Evolutionary conservation across 139 green algal genomes (phyloP).

Genomic region (Micromonas commoda): DNA sequence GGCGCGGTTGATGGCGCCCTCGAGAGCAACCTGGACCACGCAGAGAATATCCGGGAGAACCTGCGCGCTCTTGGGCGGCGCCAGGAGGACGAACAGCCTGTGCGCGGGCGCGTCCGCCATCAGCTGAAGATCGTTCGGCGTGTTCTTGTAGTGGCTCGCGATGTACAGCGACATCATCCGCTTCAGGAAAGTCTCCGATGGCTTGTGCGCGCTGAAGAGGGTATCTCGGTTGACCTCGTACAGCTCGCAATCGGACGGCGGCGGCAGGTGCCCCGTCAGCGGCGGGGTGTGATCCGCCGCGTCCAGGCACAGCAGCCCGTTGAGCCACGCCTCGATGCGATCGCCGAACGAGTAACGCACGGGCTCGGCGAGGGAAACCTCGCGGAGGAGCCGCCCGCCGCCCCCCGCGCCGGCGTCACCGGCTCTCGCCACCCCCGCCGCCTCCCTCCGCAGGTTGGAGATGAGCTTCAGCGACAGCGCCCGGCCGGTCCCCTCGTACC

Average conservation of each 20-base stretch:
- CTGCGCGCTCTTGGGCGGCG: conserved; percentile 68
- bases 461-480: conserved; percentile 93
- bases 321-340: conserved; percentile 85
- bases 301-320: conserved; percentile 89
- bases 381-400: conserved; percentile 69
- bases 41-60: conserved; percentile 85
- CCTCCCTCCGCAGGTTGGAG: conserved; percentile 72
- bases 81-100: conserved; percentile 91
- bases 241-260: conserved; percentile 91
- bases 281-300: conserved; percentile 69
- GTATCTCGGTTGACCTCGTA: conserved; percentile 91
- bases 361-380: conserved; percentile 82
- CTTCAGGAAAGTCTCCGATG: conserved; percentile 72
- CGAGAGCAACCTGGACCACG: conserved; percentile 83
- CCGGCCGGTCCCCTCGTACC: conserved; percentile 93
- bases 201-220: conserved; percentile 91
- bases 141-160: conserved; percentile 95
- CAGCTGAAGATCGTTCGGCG: conserved; percentile 93
- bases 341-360: conserved; percentile 88
- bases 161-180: conserved; percentile 88
- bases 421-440: neutral
- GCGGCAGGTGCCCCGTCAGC: conserved; percentile 66
- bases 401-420: conserved; percentile 18
- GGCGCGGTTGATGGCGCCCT: conserved; percentile 74
- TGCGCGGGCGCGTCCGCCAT: conserved; percentile 94